Base-by-base conservation (phyloP, 805 yeast genomes). In the Yarrowia divulgata region DNA sequence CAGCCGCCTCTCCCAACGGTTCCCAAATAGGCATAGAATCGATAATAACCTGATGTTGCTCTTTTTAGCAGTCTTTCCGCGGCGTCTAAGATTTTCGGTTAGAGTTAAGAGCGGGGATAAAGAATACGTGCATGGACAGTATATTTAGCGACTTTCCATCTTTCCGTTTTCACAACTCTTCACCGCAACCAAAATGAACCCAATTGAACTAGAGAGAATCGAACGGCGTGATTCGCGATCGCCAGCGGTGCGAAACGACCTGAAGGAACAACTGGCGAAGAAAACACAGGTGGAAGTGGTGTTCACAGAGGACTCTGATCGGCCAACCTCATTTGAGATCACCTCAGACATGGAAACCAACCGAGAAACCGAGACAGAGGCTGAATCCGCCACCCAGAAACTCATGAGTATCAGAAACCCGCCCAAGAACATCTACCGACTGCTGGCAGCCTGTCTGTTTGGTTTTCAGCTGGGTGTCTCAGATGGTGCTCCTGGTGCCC, bases 401-500 rank as follows among this genome's bases (percentile, higher is more conserved):
- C 37, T 60, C 19, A 60, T 60, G 66, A 18, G 66, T 3, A 19
- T 60, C 16, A 29, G 52, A 34, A 34, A 42, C 45, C 66, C 66
- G 19, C 9, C 66, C 7, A 60, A 60, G 23, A 60, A 60, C 34
- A 18, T 60, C 7, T 60, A 60, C 43, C 14, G 66, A 4, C 32
- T 60, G 14, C 29, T 60, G 14, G 66, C 66, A 1, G 66, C 66
- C 4, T 60, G 66, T 32, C 16, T 45, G 18, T 60, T 60, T 35
- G 66, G 66, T 2, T 60, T 60, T 16, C 66, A 60, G n/a, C 18
- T 60, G 29, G 66, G 66, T 4, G 6, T 60, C 18, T 43, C 52
- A 12, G 66, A 60, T n/a, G 66, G 66, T 12, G 66, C 66, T 34
- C 66, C 66, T 8, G 66, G 66, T 6, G 66, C 66, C 14, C 52